Percentiles rank a stretch among this genome's conserved stretches.
These are phyloP conservation scores for Xylaria intraflava DNA, from an alignment of 495 filamentous ascomycete genomes.

Conservation along the genomic window DNA sequence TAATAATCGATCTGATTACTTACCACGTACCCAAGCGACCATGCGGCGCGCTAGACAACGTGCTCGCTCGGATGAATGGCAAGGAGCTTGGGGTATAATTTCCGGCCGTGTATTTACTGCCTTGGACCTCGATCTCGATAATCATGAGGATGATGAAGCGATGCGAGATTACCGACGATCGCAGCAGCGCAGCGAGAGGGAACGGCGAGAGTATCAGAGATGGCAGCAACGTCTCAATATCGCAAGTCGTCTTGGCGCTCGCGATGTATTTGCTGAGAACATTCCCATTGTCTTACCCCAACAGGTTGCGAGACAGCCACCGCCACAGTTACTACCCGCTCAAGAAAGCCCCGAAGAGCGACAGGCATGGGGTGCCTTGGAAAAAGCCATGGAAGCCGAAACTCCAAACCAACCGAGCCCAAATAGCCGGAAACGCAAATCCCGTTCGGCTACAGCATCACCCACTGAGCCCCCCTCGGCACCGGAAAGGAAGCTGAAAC, in stretches of 20 bases:
- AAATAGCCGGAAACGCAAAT: slow-evolving; percentile 63
- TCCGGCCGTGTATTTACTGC: slow-evolving; percentile 43
- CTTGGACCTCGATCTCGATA: slow-evolving; percentile 77
- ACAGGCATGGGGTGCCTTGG: slow-evolving; percentile 82
- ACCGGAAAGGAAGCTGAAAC: slow-evolving; percentile 73
- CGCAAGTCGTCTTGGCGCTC: slow-evolving; percentile 66
- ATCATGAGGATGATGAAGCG: slow-evolving; percentile 73
- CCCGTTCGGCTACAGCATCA: slow-evolving; percentile 61
- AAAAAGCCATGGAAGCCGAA: slow-evolving; percentile 69
- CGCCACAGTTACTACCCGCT: slow-evolving; percentile 35
- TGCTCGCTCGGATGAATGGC: slow-evolving; percentile 47
- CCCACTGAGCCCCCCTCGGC: slow-evolving; percentile 57
- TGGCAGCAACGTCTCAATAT: slow-evolving; percentile 79
- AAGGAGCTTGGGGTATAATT: slow-evolving; percentile 50
- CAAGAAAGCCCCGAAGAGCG: slow-evolving; percentile 72
- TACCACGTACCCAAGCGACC: slow-evolving; percentile 45
- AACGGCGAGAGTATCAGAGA: slow-evolving; percentile 58
- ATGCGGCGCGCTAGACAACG: slow-evolving; percentile 41
- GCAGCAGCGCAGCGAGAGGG: slow-evolving; percentile 53
- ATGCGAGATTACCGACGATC: slow-evolving; percentile 43
- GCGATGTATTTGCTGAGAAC: slow-evolving; percentile 60
- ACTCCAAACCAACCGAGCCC: slow-evolving; percentile 24
- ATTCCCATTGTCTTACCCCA: slow-evolving; percentile 30
- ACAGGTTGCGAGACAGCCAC: slow-evolving; percentile 19
- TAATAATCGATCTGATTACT: slow-evolving; percentile 22